These are phyloP conservation scores for Flaveria sonorensis DNA, from an alignment of 129 eudicot species.

Conservation along the genomic window DNA sequence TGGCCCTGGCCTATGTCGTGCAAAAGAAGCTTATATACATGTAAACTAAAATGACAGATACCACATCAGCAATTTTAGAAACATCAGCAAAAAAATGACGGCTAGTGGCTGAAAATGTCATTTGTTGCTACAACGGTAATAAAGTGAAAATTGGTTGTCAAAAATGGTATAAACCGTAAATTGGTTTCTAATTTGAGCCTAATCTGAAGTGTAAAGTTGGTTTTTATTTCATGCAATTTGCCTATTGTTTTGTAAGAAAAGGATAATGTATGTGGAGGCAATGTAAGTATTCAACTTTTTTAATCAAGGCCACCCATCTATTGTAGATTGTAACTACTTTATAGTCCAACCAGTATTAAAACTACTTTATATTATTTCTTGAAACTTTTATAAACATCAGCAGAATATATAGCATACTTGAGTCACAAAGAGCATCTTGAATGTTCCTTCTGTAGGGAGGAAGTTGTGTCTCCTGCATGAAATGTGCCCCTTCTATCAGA, in stretches of 20 bases:
- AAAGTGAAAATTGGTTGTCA: neutral
- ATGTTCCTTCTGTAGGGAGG: conserved; percentile 71
- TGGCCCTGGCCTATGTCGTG: neutral
- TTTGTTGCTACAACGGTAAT: neutral
- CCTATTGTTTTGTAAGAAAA: neutral
- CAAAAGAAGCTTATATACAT: neutral
- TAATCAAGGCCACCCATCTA: neutral
- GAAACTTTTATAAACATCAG: neutral
- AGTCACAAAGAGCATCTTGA: conserved; percentile 89
- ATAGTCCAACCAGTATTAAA: neutral
- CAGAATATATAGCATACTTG: conserved; percentile 52
- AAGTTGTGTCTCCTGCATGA: conserved; percentile 93
- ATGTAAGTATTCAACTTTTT: neutral
- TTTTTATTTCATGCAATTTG: neutral
- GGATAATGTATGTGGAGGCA: neutral
- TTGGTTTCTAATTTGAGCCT: neutral
- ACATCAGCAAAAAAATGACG: neutral
- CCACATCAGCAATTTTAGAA: neutral
- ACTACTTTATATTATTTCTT: neutral
- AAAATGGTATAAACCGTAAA: neutral
- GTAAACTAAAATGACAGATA: neutral
- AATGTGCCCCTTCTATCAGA: neutral
- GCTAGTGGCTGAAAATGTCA: neutral
- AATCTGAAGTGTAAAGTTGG: neutral
- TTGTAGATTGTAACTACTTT: too few species aligned